Percentiles rank a stretch among this genome's conserved stretches.
Evolutionary conservation across 2,329 filamentous ascomycete genomes (phyloP).

Genomic region (Diaporthe vaccinii): DNA sequence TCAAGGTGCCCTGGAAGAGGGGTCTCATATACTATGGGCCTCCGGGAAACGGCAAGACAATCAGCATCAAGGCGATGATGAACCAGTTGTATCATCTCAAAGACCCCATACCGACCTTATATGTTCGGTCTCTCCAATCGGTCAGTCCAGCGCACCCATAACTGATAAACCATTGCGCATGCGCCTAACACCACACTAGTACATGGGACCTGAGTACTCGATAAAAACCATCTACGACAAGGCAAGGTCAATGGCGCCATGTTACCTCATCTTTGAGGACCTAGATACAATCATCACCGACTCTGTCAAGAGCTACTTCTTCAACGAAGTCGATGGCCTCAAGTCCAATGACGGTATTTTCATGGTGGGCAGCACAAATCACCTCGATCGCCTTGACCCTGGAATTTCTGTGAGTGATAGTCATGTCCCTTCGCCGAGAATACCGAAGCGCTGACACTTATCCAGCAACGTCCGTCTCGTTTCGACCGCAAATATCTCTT

Average conservation of each 20-base stretch:
- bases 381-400: slow-evolving; percentile 75
- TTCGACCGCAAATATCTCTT: slow-evolving; percentile 79
- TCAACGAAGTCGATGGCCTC: slow-evolving; percentile 80
- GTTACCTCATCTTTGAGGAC: slow-evolving; percentile 80
- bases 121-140: slow-evolving; percentile 67
- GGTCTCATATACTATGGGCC: slow-evolving; percentile 78
- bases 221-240: slow-evolving; percentile 68
- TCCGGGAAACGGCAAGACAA: slow-evolving; percentile 74
- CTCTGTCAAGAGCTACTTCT: slow-evolving; percentile 74
- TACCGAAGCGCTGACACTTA: not conserved
- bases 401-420: slow-evolving; percentile 65
- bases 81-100: slow-evolving; percentile 69
- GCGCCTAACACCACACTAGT: slow-evolving; percentile 49
- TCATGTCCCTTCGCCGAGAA: not conserved
- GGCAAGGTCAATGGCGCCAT: slow-evolving; percentile 74
- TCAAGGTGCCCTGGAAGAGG: slow-evolving; percentile 79
- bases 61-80: slow-evolving; percentile 78
- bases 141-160: slow-evolving; percentile 47
- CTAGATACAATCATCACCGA: slow-evolving; percentile 76
- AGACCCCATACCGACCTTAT: slow-evolving; percentile 69
- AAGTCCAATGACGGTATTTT: slow-evolving; percentile 79
- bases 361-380: slow-evolving; percentile 76
- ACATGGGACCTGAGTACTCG: slow-evolving; percentile 67
- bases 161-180: not conserved
- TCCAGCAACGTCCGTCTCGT: slow-evolving; percentile 71